These are phyloP conservation scores for Boletellus ananas DNA, from an alignment of 768 basidiomycete genomes.

Conservation along the genomic window DNA sequence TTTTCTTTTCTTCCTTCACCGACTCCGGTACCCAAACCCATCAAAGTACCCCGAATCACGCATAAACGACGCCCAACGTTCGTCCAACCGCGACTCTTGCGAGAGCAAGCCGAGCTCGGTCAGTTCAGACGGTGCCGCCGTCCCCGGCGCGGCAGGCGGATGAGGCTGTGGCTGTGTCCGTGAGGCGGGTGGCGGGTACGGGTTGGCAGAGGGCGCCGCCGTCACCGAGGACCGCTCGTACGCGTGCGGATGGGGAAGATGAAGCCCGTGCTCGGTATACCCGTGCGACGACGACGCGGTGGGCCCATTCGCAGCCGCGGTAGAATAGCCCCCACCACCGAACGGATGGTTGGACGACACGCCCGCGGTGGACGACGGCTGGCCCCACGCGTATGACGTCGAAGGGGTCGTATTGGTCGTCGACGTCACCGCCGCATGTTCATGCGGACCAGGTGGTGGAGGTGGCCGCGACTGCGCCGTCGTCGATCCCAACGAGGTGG, in stretches of 20 bases:
- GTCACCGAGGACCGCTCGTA: constrained; percentile 14
- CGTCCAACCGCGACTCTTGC: constrained; percentile 50
- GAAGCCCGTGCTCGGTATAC: background rate
- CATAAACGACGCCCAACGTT: constrained; percentile 62
- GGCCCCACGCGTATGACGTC: constrained; percentile 13
- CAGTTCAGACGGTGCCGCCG: constrained; percentile 39
- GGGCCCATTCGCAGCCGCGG: background rate
- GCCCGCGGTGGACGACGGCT: background rate
- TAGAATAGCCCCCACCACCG: constrained; percentile 9
- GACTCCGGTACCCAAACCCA: constrained; percentile 28
- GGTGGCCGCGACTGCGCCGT: constrained; percentile 1
- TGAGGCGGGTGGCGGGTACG: too few species aligned
- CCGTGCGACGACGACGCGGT: background rate
- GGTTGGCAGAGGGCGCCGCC: too few species aligned
- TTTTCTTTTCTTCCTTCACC: constrained; percentile 4
- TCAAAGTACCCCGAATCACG: constrained; percentile 49
- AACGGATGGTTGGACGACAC: constrained; percentile 2
- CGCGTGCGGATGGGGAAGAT: constrained; percentile 13
- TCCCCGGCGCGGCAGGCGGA: too few species aligned
- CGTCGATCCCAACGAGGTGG: constrained; percentile 1
- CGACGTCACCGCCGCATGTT: constrained; percentile 13
- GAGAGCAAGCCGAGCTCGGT: constrained; percentile 60
- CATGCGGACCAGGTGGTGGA: constrained; percentile 5
- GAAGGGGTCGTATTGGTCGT: background rate
- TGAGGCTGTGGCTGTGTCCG: background rate